phyloP scores from a whole-genome alignment of 2,329 filamentous ascomycete genomes.

The Chrysosporium keratinophilum region DNA sequence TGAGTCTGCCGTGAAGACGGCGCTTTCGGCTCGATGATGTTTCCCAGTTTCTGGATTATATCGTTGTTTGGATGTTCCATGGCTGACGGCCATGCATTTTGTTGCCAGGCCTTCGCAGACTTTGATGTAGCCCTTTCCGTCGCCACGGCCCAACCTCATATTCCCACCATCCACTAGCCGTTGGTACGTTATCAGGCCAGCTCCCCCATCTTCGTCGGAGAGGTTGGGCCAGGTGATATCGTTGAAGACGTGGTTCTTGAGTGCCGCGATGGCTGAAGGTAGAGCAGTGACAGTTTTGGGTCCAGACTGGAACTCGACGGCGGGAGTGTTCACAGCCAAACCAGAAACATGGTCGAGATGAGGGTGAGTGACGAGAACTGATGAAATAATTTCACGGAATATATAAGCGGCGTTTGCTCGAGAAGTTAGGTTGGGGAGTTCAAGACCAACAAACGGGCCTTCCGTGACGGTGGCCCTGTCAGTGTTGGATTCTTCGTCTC shows the following conservation, averaged over 20 bases:
- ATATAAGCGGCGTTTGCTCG: constrained; percentile 73
- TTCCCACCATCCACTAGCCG: constrained; percentile 83
- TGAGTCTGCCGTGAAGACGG: constrained; percentile 38
- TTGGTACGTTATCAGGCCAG: constrained; percentile 82
- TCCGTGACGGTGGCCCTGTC: constrained; percentile 27
- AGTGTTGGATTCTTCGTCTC: constrained; percentile 16
- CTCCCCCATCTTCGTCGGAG: constrained; percentile 89
- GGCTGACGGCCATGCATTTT: constrained; percentile 76
- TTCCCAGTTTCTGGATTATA: constrained; percentile 40
- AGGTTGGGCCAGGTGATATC: constrained; percentile 97
- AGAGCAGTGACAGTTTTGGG: constrained; percentile 81
- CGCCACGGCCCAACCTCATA: constrained; percentile 67
- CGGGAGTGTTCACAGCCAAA: constrained; percentile 86
- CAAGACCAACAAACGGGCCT: constrained; percentile 72
- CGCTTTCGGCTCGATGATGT: constrained; percentile 50
- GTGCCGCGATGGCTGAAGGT: constrained; percentile 77
- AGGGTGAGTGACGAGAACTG: constrained; percentile 91
- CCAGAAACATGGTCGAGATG: constrained; percentile 90
- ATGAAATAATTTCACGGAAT: constrained; percentile 67
- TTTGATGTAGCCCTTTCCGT: constrained; percentile 73
- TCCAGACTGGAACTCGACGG: constrained; percentile 61
- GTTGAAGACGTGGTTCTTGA: constrained; percentile 95
- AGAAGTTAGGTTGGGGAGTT: constrained; percentile 55
- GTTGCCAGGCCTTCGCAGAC: constrained; percentile 82
- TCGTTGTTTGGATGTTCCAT: constrained; percentile 75